phyloP scores from a whole-genome alignment of 306 rosid genomes.

The Ochetophila trinervis region DNA sequence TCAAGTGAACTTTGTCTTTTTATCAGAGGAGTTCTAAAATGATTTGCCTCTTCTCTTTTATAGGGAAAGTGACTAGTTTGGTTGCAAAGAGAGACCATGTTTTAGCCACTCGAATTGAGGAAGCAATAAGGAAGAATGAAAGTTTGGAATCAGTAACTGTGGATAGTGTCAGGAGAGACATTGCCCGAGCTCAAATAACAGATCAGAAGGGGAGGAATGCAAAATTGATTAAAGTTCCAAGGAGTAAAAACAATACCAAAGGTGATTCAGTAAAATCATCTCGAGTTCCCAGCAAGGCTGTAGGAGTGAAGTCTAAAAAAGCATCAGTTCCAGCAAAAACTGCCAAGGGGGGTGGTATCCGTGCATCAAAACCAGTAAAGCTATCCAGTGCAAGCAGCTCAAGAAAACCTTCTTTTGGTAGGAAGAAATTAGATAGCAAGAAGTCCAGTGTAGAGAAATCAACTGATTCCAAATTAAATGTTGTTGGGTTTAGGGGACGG shows the following conservation, averaged over 20 bases:
- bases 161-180: slow-evolving; percentile 62
- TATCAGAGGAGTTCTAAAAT: not conserved
- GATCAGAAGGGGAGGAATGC: slow-evolving; percentile 49
- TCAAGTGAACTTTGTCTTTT: not conserved
- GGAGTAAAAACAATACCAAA: slow-evolving; percentile 31
- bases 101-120: slow-evolving; percentile 77
- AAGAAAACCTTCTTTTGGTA: slow-evolving; percentile 39
- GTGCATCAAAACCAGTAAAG: slow-evolving; percentile 21
- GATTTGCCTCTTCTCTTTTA: not conserved
- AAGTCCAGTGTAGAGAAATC: slow-evolving; percentile 40
- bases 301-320: slow-evolving; percentile 28
- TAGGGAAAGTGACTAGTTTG: slow-evolving; percentile 97
- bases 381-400: slow-evolving; percentile 27
- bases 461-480: slow-evolving; percentile 54
- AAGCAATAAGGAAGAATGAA: slow-evolving; percentile 86
- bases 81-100: slow-evolving; percentile 57
- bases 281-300: slow-evolving; percentile 14
- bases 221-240: slow-evolving; percentile 39
- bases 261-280: slow-evolving; percentile 19
- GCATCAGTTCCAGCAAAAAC: slow-evolving; percentile 26
- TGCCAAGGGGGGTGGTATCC: slow-evolving; percentile 33
- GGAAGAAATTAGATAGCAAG: slow-evolving; percentile 40
- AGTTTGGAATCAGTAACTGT: slow-evolving; percentile 77
- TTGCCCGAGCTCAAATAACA: slow-evolving; percentile 53
- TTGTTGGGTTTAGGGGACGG: slow-evolving; percentile 87